Evolutionary conservation across 192 early-diverging fungal species (phyloP).

Genomic region (Coemansia sp.): DNA sequence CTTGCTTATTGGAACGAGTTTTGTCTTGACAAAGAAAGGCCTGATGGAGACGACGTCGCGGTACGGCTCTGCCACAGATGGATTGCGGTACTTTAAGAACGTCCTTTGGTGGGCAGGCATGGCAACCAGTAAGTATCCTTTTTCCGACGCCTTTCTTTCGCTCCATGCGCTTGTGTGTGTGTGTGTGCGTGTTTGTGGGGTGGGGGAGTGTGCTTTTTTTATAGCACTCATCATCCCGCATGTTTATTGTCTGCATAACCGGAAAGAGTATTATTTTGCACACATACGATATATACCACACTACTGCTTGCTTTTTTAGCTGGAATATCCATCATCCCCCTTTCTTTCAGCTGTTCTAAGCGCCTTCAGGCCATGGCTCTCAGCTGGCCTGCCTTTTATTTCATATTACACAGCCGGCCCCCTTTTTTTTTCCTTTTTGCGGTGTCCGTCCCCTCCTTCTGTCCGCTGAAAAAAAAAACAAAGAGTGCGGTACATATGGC

Average conservation of each 20-base stretch:
- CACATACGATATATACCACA: no score
- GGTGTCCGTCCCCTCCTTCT: background rate
- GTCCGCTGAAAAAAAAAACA: background rate
- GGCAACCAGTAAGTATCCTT: constrained; percentile 53
- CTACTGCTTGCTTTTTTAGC: no score
- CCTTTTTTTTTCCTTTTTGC: background rate
- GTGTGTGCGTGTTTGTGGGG: background rate
- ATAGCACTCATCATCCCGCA: background rate
- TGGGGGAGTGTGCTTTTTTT: background rate
- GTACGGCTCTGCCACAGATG: constrained; percentile 71
- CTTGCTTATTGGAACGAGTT: constrained; percentile 86
- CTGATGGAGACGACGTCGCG: constrained; percentile 74
- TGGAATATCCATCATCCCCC: no score
- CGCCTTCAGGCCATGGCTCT: no score
- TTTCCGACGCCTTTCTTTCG: background rate
- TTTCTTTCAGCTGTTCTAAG: no score
- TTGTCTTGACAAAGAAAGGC: constrained; percentile 93
- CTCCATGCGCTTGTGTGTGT: no score
- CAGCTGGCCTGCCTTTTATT: no score
- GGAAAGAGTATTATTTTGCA: background rate
- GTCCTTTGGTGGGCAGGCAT: constrained; percentile 91
- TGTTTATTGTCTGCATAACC: background rate
- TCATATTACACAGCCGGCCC: no score
- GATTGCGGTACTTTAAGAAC: constrained; percentile 80
- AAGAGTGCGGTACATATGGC: background rate